These are phyloP conservation scores for Catunica adiposa DNA, from an alignment of 2,329 filamentous ascomycete genomes.

Conservation along the genomic window DNA sequence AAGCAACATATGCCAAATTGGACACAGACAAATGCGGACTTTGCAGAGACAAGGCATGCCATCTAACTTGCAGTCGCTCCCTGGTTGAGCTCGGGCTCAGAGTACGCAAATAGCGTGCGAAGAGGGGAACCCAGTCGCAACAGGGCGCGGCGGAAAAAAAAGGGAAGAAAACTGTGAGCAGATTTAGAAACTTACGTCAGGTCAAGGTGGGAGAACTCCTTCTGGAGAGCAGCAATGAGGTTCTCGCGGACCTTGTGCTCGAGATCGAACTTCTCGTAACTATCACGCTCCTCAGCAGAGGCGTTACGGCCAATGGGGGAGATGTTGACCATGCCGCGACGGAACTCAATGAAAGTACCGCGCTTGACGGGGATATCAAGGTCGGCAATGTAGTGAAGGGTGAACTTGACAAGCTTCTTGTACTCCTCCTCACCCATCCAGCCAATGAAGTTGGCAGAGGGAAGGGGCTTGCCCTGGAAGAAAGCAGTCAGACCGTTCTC, in stretches of 20 bases:
- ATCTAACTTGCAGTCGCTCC: background rate
- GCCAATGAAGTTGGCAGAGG: constrained; percentile 72
- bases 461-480: constrained; percentile 61
- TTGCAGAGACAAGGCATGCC: background rate
- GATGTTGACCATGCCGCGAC: constrained; percentile 84
- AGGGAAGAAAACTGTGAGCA: constrained; percentile 4
- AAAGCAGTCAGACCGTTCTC: constrained; percentile 92
- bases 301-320: constrained; percentile 77
- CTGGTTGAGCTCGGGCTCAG: background rate
- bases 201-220: constrained; percentile 67
- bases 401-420: constrained; percentile 60
- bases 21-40: background rate
- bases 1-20: background rate
- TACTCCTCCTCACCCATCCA: constrained; percentile 76
- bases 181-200: constrained; percentile 50
- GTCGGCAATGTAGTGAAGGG: constrained; percentile 70
- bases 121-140: constrained; percentile 6
- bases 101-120: background rate
- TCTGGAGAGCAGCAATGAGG: constrained; percentile 60
- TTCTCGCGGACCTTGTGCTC: constrained; percentile 57
- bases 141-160: background rate
- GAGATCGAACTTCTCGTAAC: constrained; percentile 69
- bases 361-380: constrained; percentile 70
- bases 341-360: constrained; percentile 75
- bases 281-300: constrained; percentile 58